Base-by-base conservation (phyloP, 208 protist genomes). In the Acanthamoeba castellanii region DNA sequence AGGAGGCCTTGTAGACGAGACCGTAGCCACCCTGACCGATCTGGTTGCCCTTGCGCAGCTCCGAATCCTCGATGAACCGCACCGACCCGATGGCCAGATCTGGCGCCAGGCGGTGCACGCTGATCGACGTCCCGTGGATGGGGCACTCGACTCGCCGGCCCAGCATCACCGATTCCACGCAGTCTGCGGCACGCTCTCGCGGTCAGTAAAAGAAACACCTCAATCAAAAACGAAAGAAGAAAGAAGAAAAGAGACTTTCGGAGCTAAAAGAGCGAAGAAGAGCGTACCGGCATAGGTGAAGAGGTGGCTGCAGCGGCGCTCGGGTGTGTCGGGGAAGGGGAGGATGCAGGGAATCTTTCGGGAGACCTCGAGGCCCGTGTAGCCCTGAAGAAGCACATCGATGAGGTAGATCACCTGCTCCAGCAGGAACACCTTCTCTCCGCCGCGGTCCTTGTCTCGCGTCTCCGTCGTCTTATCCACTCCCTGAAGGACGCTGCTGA, bases 1-100 rank as follows among this genome's bases (percentile, higher is more conserved):
- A 91, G 27, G 57, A 70, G 85, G 57, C 85, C 61, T 91, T 91
- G 85, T 74, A 91, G 37, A 91, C 85, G 18, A 42, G 55, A 9
- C 85, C 85, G 61, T 70, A 91, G 14, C 85, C 85, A 22, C 85
- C 85, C 32, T 50, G 16, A 32, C 85, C 85, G n/a, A 91, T 70
- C 3, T 37, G 57, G 61, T 70, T 70, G 22, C 70, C 20, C 22
- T 91, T 70, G 30, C 52, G 57, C 85, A 91, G 85, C 32, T 91
- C 52, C 34, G 47, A 32, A 8, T 82, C 72, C 6, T 37, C 72
- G 42, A 82, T 82, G 42, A 82, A 37, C 9, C 72, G 32, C 42
- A 82, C 72, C 20, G 72, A 55, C 11, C 72, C 72, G 34, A 82
- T 82, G 72, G 72, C 72, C 34, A 82, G 16, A 22, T 82, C 72